Evolutionary conservation across 305 asterid genomes (phyloP).

Genomic region (Fraxinus baroniana): DNA sequence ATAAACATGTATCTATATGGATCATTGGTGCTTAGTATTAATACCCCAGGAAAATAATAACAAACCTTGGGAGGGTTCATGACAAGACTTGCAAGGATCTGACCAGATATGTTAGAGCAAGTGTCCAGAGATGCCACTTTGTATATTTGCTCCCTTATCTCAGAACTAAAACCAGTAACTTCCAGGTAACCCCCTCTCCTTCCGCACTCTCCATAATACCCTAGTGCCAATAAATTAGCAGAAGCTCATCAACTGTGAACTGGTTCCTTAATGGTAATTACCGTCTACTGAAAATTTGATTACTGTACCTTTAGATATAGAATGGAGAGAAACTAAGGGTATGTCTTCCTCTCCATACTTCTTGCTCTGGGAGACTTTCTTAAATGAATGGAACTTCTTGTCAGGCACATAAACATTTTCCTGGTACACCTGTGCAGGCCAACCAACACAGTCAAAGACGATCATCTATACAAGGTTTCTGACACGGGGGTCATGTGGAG

Average conservation of each 20-base stretch:
- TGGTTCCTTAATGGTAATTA: slow-evolving; percentile 4
- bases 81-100: slow-evolving; percentile 96
- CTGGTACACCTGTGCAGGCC: slow-evolving; percentile 73
- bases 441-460: slow-evolving; percentile 2
- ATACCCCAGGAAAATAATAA: not conserved
- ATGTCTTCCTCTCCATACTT: slow-evolving; percentile 76
- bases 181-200: slow-evolving; percentile 95
- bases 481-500: not conserved
- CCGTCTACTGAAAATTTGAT: not conserved
- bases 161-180: slow-evolving; percentile 80
- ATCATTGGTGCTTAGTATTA: not conserved
- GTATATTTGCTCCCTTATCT: slow-evolving; percentile 83
- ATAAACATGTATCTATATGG: not conserved
- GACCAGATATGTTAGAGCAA: slow-evolving; percentile 95
- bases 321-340: slow-evolving; percentile 78
- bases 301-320: slow-evolving; percentile 79
- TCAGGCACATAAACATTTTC: slow-evolving; percentile 85
- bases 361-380: slow-evolving; percentile 71
- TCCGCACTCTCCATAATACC: slow-evolving; percentile 90
- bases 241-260: slow-evolving; percentile 9
- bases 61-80: slow-evolving; percentile 93
- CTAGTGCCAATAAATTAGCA: slow-evolving; percentile 34
- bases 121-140: slow-evolving; percentile 92
- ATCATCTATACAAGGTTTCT: not conserved
- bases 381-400: slow-evolving; percentile 79